These are phyloP conservation scores for Colletotrichum musicola DNA, from an alignment of 2,329 filamentous ascomycete species.

Conservation along the genomic window DNA sequence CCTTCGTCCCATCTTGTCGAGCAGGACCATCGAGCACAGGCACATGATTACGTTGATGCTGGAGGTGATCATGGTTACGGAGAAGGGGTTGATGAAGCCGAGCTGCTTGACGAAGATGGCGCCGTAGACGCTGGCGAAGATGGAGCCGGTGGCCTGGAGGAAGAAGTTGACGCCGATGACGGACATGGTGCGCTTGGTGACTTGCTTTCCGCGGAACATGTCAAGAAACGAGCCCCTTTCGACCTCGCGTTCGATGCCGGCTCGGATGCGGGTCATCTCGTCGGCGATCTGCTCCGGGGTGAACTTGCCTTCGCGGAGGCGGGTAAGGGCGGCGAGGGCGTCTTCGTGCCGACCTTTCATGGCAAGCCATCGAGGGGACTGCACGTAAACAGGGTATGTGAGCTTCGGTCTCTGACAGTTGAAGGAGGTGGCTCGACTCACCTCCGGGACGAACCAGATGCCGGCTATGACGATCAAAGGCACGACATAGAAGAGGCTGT, in stretches of 20 bases:
- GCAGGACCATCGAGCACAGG: conserved; percentile 38
- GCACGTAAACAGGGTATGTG: not conserved
- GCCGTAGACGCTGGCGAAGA: conserved; percentile 48
- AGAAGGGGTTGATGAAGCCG: conserved; percentile 46
- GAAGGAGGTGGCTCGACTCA: not conserved
- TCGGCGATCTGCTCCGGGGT: conserved; percentile 43
- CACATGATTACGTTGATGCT: conserved; percentile 40
- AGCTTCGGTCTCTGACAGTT: no score
- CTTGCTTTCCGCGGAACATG: conserved; percentile 42
- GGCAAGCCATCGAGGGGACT: conserved; percentile 48
- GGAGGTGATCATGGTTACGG: conserved; percentile 40
- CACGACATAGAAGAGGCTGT: conserved; percentile 50
- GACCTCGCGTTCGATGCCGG: conserved; percentile 47
- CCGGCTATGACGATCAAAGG: conserved; percentile 44
- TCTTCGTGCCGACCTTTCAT: conserved; percentile 45
- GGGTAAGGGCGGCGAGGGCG: conserved; percentile 43
- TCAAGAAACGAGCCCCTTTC: conserved; percentile 52
- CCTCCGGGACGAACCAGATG: conserved; percentile 48
- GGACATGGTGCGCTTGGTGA: conserved; percentile 43
- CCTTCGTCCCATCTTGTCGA: conserved; percentile 41
- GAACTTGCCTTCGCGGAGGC: conserved; percentile 43
- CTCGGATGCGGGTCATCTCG: conserved; percentile 37
- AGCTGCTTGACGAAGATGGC: conserved; percentile 47
- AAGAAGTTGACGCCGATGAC: conserved; percentile 47
- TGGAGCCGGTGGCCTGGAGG: conserved; percentile 47